Evolutionary conservation across 805 yeast genomes (phyloP).

Genomic region (Candida ovalis): DNA sequence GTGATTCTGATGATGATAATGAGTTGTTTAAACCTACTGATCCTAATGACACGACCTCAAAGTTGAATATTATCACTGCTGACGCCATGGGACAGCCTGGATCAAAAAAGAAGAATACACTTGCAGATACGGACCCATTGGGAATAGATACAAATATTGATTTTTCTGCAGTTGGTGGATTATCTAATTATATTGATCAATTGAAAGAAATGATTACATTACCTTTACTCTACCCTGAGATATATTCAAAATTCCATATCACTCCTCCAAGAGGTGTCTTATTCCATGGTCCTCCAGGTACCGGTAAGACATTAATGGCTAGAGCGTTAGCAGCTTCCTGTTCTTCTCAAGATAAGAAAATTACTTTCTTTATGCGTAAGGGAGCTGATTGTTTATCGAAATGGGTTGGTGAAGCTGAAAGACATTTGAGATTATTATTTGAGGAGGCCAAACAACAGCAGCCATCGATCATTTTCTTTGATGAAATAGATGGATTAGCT

Average conservation of each 20-base stretch:
- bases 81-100: conserved; percentile 11
- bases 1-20: conserved; percentile 47
- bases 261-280: conserved; percentile 97
- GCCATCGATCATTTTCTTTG: conserved; percentile 94
- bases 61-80: conserved; percentile 19
- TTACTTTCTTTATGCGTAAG: conserved; percentile 95
- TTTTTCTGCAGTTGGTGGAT: conserved; percentile 81
- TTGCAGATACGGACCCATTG: conserved; percentile 89
- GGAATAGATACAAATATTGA: conserved; percentile 68
- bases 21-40: conserved; percentile 33
- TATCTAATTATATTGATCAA: conserved; percentile 85
- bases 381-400: conserved; percentile 97
- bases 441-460: conserved; percentile 96
- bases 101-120: conserved; percentile 47
- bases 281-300: conserved; percentile 99
- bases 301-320: conserved; percentile 98
- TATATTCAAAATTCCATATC: conserved; percentile 82
- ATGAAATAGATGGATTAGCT: conserved; percentile 97
- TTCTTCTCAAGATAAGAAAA: conserved; percentile 76
- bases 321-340: conserved; percentile 95
- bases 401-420: conserved; percentile 99
- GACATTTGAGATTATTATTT: conserved; percentile 83
- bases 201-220: conserved; percentile 95
- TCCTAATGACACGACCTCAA: conserved; percentile 27
- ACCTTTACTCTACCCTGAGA: conserved; percentile 89